Base-by-base conservation (phyloP, 2,329 filamentous ascomycete genomes). In the Talaromyces sp. region DNA sequence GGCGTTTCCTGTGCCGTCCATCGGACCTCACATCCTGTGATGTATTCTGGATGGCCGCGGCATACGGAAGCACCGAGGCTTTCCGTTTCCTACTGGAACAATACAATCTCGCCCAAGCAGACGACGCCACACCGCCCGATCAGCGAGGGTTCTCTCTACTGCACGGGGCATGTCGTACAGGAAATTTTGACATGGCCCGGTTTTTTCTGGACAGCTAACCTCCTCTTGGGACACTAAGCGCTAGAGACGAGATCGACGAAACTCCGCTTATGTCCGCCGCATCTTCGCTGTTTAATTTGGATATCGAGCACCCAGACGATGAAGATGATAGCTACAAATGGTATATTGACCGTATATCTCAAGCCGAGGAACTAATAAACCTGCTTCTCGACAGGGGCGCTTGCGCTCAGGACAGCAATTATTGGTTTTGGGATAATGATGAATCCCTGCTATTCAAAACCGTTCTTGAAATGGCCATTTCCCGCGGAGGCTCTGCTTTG, bases 151-250 rank as follows among this genome's bases (percentile, higher is more conserved):
- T n/a, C n/a, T n/a, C n/a, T n/a, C n/a, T n/a, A n/a, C n/a, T n/a
- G n/a, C n/a, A n/a, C n/a, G n/a, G n/a, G n/a, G 63, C 65, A 32
- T 66, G 66, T 62, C 15, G 36, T 11, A 17, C 33, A 13, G 64
- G 44, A 13, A 56, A 61, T 47, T 11, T 67, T 42, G 62, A 67
- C 36, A 9, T 19, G 11, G 62, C 57, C 8, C 58, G 60, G 28
- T 61, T 53, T 13, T 65, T 67, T 44, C 42, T 67, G 11, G 58
- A 67, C 30, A 64, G 58, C 28, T 53, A 67, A 47, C 64, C 63
- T 55, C 57, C 63, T 15, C 58, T 65, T 27, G 63, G 44, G 13
- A 55, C 60, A 9, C 47, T 64, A 27, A 28, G 63, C 25, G 30
- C 60, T 19, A 19, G 39, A 47, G 56, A 58, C 27, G 47, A 25